Conservation (phyloP, 352 stramenopile genomes). For the Plasmopara halstedii region DNA sequence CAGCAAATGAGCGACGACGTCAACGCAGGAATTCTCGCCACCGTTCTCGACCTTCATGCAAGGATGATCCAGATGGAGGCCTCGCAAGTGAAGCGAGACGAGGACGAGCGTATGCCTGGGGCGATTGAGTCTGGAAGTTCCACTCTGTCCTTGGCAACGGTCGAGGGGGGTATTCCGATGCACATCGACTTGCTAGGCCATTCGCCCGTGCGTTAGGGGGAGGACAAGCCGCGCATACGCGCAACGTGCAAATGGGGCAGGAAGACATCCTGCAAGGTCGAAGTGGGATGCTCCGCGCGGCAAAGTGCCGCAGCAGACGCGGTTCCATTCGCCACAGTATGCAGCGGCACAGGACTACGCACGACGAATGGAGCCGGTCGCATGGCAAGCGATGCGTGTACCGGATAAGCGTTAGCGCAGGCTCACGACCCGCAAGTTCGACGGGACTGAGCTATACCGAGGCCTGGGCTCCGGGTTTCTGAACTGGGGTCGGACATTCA, state of each 20-base stretch:
- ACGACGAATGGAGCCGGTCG: not conserved
- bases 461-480: not conserved
- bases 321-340: not conserved
- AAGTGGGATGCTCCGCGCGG: not conserved
- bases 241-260: not conserved
- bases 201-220: not conserved
- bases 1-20: not conserved
- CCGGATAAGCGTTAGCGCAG: not conserved
- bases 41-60: not conserved
- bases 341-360: not conserved
- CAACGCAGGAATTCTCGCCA: not conserved
- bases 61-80: not conserved
- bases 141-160: not conserved
- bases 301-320: not conserved
- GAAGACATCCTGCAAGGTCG: not conserved
- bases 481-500: not conserved
- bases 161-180: not conserved
- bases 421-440: not conserved
- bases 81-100: not conserved
- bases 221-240: not conserved
- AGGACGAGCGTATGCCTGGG: not conserved
- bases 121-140: not conserved
- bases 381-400: not conserved
- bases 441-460: not conserved
- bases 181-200: not conserved